Evolutionary conservation across 306 rosid genomes (phyloP).

Genomic region (Alnus rubra): DNA sequence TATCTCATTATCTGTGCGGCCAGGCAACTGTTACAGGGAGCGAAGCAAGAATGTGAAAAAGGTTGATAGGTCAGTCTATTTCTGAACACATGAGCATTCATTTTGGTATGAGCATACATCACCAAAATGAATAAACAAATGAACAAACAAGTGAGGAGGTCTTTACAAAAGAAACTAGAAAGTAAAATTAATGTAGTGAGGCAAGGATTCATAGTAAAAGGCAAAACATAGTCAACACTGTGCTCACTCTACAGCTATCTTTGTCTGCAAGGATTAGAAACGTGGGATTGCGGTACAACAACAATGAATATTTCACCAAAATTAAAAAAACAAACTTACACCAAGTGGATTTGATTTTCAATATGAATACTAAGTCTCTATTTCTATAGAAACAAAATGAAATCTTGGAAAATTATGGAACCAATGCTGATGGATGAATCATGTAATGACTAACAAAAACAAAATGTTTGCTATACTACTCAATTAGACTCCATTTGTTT

Average conservation of each 20-base stretch:
- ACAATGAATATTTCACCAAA: not conserved
- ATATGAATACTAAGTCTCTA: not conserved
- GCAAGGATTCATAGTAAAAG: not conserved
- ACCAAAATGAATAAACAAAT: not conserved
- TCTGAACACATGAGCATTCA: not conserved
- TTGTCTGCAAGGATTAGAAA: not conserved
- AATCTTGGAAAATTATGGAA: not conserved
- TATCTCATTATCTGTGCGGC: slow-evolving; percentile 82
- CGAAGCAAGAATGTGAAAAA: slow-evolving; percentile 22
- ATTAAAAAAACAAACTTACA: not conserved
- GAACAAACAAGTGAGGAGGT: not conserved
- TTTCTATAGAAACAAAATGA: not conserved
- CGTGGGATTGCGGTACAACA: not conserved
- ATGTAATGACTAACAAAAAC: not conserved
- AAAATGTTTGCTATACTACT: not conserved
- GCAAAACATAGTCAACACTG: not conserved
- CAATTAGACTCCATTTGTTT: not conserved
- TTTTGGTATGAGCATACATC: not conserved
- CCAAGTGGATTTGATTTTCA: not conserved
- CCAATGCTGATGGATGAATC: not conserved
- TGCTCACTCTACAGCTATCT: not conserved
- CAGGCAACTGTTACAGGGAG: slow-evolving; percentile 59
- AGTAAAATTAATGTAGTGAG: not conserved
- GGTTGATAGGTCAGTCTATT: not conserved
- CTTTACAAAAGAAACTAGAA: not conserved